A percentile compares a stretch with the other conserved stretches of the same genome.
These are phyloP conservation scores for Podospora pseudopauciseta DNA, from an alignment of 495 filamentous ascomycete species.

Conservation along the genomic window DNA sequence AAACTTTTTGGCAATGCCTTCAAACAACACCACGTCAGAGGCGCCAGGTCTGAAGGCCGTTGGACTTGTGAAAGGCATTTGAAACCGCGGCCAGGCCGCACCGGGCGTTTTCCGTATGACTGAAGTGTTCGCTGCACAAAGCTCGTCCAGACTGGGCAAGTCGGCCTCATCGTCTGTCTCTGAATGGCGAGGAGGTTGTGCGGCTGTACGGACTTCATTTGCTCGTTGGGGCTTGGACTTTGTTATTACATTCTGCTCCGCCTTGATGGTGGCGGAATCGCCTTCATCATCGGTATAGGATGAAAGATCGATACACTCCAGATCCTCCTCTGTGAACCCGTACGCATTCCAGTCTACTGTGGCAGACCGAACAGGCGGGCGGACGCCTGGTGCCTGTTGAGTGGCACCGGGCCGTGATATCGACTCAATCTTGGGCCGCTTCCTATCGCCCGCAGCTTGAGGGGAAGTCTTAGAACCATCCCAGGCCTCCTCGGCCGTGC, in stretches of 20 bases:
- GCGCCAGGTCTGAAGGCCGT: not conserved
- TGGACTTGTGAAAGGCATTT: not conserved
- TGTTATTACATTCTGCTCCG: not conserved
- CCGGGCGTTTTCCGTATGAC: not conserved
- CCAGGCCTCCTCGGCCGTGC: not conserved
- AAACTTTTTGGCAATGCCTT: not conserved
- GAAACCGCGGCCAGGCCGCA: not conserved
- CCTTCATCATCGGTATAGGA: constrained; percentile 16
- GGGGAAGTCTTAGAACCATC: not conserved
- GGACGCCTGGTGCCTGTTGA: not conserved
- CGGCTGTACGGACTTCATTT: not conserved
- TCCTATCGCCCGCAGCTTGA: not conserved
- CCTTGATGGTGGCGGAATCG: not conserved
- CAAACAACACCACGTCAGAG: not conserved
- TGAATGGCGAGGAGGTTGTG: not conserved
- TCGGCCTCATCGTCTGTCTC: not conserved
- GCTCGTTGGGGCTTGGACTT: not conserved
- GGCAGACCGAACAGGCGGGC: not conserved
- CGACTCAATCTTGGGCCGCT: constrained; percentile 2
- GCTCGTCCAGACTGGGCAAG: not conserved
- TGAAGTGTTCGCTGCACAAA: not conserved
- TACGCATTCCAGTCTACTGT: constrained; percentile 8
- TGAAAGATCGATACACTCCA: constrained; percentile 41
- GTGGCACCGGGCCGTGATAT: not conserved
- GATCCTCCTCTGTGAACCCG: constrained; percentile 19